Evolutionary conservation across 2,329 filamentous ascomycete genomes (phyloP), one percentile per base, ranked within the genome.

Genomic region (Claviceps sp.): DNA sequence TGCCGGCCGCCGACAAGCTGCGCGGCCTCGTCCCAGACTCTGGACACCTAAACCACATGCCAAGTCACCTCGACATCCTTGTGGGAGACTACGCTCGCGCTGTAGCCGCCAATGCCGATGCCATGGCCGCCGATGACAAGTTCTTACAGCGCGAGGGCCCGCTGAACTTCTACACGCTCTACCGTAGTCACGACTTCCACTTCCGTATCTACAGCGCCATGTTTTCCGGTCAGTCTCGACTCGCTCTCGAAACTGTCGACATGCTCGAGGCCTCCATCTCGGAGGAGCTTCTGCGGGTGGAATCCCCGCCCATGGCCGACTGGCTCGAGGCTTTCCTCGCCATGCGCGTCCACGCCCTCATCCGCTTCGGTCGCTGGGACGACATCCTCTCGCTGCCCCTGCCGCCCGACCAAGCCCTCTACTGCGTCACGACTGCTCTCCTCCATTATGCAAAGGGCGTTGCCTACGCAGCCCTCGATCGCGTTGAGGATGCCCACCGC

Each of bases 191-290:
- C 62, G 74, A 90, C 61, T 83, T 82, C 59, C 86, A 90, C 61
- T 89, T 87, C 56, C 75, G 80, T 2, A 76, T 89, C 48, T 90
- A 90, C 61, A 82, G 82, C 0, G 85, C 85, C 53, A 87, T 90
- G 85, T 85, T 90, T 57, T 78, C 84, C 0, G 87, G 82, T 0
- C 78, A 84, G 61, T 84, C 73, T 1, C 62, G 68, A 24, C 70
- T 82, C 11, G 82, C 84, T 0, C 63, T 89, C 2, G 75, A 84
- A 0, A 82, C 83, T 0, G 76, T 78, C 0, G 58, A 61, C 0
- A 68, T 72, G 45, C 73, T 89, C 47, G 84, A 89, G 60, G 66
- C 66, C 0, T 78, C 79, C 0, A 67, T 89, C 4, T 77, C 85
- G 0, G 78, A 84, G 50, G 74, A 76, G 0, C 65, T 89, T 3